phyloP scores from a whole-genome alignment of 768 basidiomycete species.

The Collybia sp. region DNA sequence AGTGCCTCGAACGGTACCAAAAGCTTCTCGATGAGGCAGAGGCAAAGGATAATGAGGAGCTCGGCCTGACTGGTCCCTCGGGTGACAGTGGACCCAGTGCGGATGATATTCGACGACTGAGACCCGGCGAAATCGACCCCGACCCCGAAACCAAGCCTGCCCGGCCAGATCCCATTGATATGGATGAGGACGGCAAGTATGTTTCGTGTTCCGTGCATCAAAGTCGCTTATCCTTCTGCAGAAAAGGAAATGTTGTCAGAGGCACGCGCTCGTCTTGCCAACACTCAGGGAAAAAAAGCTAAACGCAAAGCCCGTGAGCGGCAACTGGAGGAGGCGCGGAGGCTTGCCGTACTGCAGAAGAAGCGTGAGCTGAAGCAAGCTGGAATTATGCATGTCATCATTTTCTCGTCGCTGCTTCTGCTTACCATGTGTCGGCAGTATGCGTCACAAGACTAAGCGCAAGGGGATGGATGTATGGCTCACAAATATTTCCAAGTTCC shows the following conservation, averaged over 20 bases:
- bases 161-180: slow-evolving; percentile 97
- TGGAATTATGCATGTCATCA: slow-evolving; percentile 78
- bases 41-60: slow-evolving; percentile 91
- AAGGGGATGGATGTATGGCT: slow-evolving; percentile 91
- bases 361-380: slow-evolving; percentile 97
- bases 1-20: slow-evolving; percentile 97
- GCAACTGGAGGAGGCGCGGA: slow-evolving; percentile 92
- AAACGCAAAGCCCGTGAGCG: slow-evolving; percentile 98
- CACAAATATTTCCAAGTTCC: slow-evolving; percentile 8
- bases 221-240: slow-evolving; percentile 22
- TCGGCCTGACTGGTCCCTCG: slow-evolving; percentile 84
- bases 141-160: slow-evolving; percentile 99
- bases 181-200: slow-evolving; percentile 93
- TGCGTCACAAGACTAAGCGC: slow-evolving; percentile 91
- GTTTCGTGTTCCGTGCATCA: background rate
- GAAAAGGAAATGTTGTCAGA: slow-evolving; percentile 99
- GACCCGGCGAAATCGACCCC: slow-evolving; percentile 97
- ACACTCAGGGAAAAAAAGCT: slow-evolving; percentile 99
- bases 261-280: slow-evolving; percentile 94
- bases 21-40: slow-evolving; percentile 97
- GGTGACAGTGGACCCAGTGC: slow-evolving; percentile 80
- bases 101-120: slow-evolving; percentile 85
- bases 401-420: slow-evolving; percentile 1
- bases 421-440: slow-evolving; percentile 34
- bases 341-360: slow-evolving; percentile 94